Base-by-base conservation (phyloP, 768 basidiomycete genomes). In the Kwoniella pini region DNA sequence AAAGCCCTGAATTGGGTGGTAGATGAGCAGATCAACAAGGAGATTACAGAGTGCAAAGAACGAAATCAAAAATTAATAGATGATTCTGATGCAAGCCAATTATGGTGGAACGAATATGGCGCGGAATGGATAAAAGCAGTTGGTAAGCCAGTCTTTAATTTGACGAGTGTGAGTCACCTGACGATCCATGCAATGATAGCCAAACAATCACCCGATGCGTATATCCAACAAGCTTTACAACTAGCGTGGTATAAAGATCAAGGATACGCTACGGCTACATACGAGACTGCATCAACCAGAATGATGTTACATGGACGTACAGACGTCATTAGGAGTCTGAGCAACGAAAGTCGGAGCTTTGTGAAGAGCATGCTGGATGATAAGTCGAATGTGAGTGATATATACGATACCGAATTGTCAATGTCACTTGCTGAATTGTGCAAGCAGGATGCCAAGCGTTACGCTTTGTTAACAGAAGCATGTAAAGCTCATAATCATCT, bases 241-340 rank as follows among this genome's bases (percentile, higher is more conserved):
- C 83, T 96, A 10, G 93, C 92, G 3, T 96, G 89, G 87, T 90
- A 88, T 80, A 85, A 84, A 74, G 85, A 86, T 21, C 88, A 86
- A 45, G 86, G 85, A 11, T 79, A 82, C 59, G 87, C 90, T 69
- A 90, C 90, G 3, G 90, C 94, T 1, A 91, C 90, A 6, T 96
- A 97, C 75, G 94, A 97, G 79, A 96, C 93, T 0, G 90, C 87
- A 0, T 83, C 94, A 30, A 95, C 94, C 1, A 85, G 91, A 24
- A 83, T 89, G 77, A 94, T 94, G 80, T 81, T 87, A 61, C 85
- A 87, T 63, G 94, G 91, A 15, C 85, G 94, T 17, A 96, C 93
- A 1, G 94, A 97, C 74, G 92, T 90, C 0, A 86, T 97, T 53
- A 85, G 93, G 24, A 84, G 87, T 0, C 81, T 89, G 43, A 88